Base-by-base conservation (phyloP, 345 rosid genomes). In the Melastoma malabathricum region DNA sequence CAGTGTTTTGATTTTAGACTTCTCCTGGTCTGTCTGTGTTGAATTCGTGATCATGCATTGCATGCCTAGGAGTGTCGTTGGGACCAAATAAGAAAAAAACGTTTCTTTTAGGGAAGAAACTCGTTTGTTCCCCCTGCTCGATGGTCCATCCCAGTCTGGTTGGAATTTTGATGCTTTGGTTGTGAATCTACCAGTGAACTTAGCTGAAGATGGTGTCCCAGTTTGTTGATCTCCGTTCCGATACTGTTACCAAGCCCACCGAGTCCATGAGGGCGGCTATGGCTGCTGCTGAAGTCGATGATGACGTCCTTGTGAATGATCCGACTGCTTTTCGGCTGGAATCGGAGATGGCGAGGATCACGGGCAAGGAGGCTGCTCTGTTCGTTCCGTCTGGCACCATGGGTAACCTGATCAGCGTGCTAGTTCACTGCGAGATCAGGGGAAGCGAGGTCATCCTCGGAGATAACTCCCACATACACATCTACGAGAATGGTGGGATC, bases 401-500 rank as follows among this genome's bases (percentile, higher is more conserved):
- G 96, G 95, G 90, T 25, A 92, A 92, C 75, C 83, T 87, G 31
- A 76, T 87, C 18, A 84, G 98, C 44, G 94, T 92, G 22, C 84
- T 92, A 44, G 89, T 84, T 50, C 96, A 87, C 55, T 92, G 98
- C 57, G 81, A 84, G 39, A 60, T 70, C 54, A 70, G 96, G 54
- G 98, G 95, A n/a, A 92, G 96, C 56, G 96, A 92, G 69, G 83
- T 84, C 56, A 84, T 92, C 65, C 95, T 87, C 17, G 94, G 98
- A 52, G 75, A 82, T 69, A 74, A 79, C 57, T 82, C 79, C 47
- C 98, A 87, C 56, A 79, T 87, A 62, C 86, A 80, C 47, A 68
- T 82, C 3, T 84, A 74, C 7, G 96, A 92, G 73, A 87, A 92
- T 41, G 98, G 96, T 0, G 96, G 96, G 22, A 62, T 87, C 64